A percentile compares a stretch with the other conserved stretches of the same genome.
Conservation (phyloP, 2,329 filamentous ascomycete genomes). For the Verticillium zaregamsianum region DNA sequence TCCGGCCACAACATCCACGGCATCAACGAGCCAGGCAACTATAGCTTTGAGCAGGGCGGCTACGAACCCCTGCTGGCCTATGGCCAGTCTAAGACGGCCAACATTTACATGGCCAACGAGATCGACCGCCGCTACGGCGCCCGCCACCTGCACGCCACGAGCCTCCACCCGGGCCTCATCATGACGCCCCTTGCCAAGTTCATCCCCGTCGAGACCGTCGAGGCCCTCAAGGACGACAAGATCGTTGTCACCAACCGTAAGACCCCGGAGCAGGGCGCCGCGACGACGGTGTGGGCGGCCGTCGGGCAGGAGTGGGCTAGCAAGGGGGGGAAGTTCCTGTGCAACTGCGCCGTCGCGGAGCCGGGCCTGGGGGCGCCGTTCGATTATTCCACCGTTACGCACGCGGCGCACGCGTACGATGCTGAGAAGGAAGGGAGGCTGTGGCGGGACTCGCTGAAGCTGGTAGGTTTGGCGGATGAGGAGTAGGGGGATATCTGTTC, state of each 20-base stretch:
- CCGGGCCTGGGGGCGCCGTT: neutral
- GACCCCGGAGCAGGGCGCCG: slow-evolving; percentile 38
- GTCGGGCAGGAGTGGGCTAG: slow-evolving; percentile 35
- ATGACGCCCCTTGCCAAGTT: neutral
- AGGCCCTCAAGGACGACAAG: neutral
- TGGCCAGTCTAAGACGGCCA: slow-evolving; percentile 34
- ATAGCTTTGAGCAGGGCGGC: slow-evolving; percentile 27
- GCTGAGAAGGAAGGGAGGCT: slow-evolving; percentile 10
- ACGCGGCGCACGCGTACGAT: slow-evolving; percentile 5
- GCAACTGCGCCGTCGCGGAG: slow-evolving; percentile 25
- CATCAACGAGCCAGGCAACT: slow-evolving; percentile 29
- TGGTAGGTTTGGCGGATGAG: slow-evolving; percentile 2
- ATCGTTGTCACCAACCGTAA: neutral
- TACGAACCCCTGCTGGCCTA: slow-evolving; percentile 27
- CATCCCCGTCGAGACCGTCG: neutral
- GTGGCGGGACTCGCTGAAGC: slow-evolving; percentile 5
- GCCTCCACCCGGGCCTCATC: slow-evolving; percentile 9
- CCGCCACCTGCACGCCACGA: slow-evolving; percentile 33
- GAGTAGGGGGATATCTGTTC: no score
- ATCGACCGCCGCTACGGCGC: slow-evolving; percentile 43
- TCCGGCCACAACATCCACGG: slow-evolving; percentile 28
- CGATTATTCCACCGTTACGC: neutral
- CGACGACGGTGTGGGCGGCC: slow-evolving; percentile 40
- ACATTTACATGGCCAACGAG: slow-evolving; percentile 42
- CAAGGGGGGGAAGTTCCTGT: slow-evolving; percentile 41